Base-by-base conservation (phyloP, 805 yeast species). In the Cyberlindnera nakhonratchasimensis region DNA sequence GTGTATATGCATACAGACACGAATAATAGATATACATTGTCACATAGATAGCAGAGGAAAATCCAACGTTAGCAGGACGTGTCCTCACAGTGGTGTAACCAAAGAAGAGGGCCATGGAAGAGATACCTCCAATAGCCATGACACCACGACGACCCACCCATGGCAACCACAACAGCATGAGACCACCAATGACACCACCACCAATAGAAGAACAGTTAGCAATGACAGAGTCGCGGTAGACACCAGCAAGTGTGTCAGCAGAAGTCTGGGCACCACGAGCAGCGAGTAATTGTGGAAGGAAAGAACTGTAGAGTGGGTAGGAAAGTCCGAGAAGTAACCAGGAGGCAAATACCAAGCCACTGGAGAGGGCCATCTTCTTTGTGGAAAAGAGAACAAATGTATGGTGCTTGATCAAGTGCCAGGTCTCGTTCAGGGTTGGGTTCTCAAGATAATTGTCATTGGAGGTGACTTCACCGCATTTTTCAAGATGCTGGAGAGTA, bases 21-120 rank as follows among this genome's bases (percentile, higher is more conserved):
- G 81, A 81, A 57, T 75, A 79, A 53, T 75, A 75, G 41, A 78
- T 69, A 57, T 69, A 64, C 37, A 72, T 52, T 29, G 63, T 58
- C 43, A 70, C 56, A 42, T 73, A 41, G 10, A 41, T 48, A n/a
- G 54, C 51, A 25, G 31, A 43, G 16, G 68, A 61, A 34, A 71
- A 62, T 6, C 67, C 74, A 43, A 79, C 77, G 51, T 76, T 77
- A 61, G 72, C 72, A 8, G 23, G 65, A 34, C 75, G 64, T 1
- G 79, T 70, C 51, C 70, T 71, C n/a, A 80, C 80, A 3, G 80
- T 74, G 13, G 86, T 80, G 44, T 81, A 79, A 23, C 79, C 79
- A 54, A 79, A 79, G 51, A 80, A 61, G 38, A 80, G 67, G 1
- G 76, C 74, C 62, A 80, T 80, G 1, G 80, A 67, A 23, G 73